These are phyloP conservation scores for Scalesia atractyloides DNA, from an alignment of 129 eudicot genomes.

Conservation along the genomic window DNA sequence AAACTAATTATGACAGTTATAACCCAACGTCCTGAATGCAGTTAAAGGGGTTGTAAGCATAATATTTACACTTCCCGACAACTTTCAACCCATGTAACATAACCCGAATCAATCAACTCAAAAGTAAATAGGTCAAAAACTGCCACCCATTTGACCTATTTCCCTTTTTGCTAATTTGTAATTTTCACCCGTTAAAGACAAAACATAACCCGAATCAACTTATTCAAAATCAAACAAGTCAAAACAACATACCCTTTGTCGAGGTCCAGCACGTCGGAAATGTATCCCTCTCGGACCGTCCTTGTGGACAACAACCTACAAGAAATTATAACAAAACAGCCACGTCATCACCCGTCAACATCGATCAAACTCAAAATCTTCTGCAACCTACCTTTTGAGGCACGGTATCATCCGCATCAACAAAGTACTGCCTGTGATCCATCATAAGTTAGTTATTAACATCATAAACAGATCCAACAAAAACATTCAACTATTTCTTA, in stretches of 20 bases:
- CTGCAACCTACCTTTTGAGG: constrained; percentile 57
- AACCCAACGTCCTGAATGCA: too few species aligned
- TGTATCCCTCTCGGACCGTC: constrained; percentile 82
- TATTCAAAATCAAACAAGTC: neutral
- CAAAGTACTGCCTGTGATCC: constrained; percentile 77
- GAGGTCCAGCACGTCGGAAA: constrained; percentile 96
- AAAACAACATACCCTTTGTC: constrained; percentile 57
- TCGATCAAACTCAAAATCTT: constrained; percentile 2
- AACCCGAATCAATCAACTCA: neutral
- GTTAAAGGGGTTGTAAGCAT: too few species aligned
- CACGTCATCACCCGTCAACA: neutral
- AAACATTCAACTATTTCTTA: too few species aligned
- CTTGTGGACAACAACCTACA: constrained; percentile 80
- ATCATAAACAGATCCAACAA: neutral
- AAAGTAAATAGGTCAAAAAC: neutral
- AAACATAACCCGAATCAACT: neutral
- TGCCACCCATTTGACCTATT: neutral
- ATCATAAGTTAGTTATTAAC: neutral
- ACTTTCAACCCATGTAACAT: too few species aligned
- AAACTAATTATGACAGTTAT: neutral
- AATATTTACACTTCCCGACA: too few species aligned
- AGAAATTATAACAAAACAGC: constrained; percentile 21
- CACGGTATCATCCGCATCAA: constrained; percentile 73
- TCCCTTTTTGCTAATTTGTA: neutral
- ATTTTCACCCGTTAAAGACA: too few species aligned